Evolutionary conservation across 306 rosid species (phyloP), one percentile per base, ranked within the genome.

Genomic region (Phaseolus lunatus): DNA sequence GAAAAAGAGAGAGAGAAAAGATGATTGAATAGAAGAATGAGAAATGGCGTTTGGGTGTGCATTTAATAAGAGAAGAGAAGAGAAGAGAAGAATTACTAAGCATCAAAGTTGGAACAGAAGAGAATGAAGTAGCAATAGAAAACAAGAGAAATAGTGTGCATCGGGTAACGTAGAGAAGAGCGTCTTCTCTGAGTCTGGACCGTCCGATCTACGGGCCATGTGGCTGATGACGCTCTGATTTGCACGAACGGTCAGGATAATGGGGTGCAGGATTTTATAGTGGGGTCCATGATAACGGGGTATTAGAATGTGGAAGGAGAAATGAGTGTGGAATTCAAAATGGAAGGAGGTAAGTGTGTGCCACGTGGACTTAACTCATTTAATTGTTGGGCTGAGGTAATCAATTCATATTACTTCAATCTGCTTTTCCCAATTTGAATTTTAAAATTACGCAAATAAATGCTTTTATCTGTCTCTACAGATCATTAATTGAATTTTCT

Each of bases 61-160:
- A 77, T 79, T 83, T 53, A 86, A 57, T 78, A 13, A 7, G 81
- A 44, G 53, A 15, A 7, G 14, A 7, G 14, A 13, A 7, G 81
- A 44, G 53, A 15, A 7, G 14, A 7, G 14, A 52, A 62, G 48
- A 31, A 31, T 10, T 6, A 20, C 24, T 20, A 16, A 49, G 62
- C 43, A 70, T 10, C 0, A 13, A 33, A 33, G 39, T 33, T 33
- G 39, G 6, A 31, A 33, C 39, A 26, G 1, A 29, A 5, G 2
- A 8, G 24, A 11, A 9, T 10, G 33, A 11, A 9, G 26, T 9
- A 9, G 44, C 1, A 2, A 39, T 9, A 39, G 13, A 9, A 9
- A 39, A 39, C 26, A 37, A 29, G 24, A 22, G 54, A 54, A 7
- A 8, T 0, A 2, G n/a, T 7, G n/a, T 7, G 52, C n/a, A 76